Evolutionary conservation across 306 rosid species (phyloP), one percentile per base, ranked within the genome.

Genomic region (Prunus mira): DNA sequence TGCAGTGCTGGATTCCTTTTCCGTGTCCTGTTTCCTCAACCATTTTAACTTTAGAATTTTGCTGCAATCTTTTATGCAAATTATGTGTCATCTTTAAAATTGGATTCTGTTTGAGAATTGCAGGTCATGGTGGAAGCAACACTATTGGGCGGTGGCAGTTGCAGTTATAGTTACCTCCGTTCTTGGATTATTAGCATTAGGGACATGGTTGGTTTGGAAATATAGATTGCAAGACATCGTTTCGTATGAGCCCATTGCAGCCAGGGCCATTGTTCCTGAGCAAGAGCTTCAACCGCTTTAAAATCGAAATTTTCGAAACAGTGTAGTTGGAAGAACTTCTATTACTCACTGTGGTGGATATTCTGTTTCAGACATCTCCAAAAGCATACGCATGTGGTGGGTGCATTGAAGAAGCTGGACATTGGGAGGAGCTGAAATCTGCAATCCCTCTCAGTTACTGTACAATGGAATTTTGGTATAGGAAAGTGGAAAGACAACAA

Each of bases 271-370:
- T 57, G 79, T 67, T 57, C 81, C 83, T 2, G 89, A 80, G 75
- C 89, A 86, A 71, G 89, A 86, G 79, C 89, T 86, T 83, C 89
- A 86, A 69, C 87, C 85, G n/a, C 79, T 76, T 38, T 34, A 79
- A 20, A 38, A 72, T 32, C 1, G 20, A 25, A 25, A 20, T 3
- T 25, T 58, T 17, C 3, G 1, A 38, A 7, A 52, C 22, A 1
- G 11, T 1, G 46, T 6, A 25, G 46, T 61, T 46, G 43, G 43
- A 38, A 27, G 57, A 61, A 25, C 27, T 60, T 27, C 58, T 38
- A 27, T 61, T 6, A 30, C 32, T 47, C 52, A 15, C 19, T 6
- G 25, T 34, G 43, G 43, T 12, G 71, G 45, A 61, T 54, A 41
- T 30, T 5, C 60, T 64, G 69, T 58, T 30, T 18, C 61, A 18